These are phyloP conservation scores for Phytopythium sindhum DNA, from an alignment of 352 stramenopile genomes.

Conservation along the genomic window DNA sequence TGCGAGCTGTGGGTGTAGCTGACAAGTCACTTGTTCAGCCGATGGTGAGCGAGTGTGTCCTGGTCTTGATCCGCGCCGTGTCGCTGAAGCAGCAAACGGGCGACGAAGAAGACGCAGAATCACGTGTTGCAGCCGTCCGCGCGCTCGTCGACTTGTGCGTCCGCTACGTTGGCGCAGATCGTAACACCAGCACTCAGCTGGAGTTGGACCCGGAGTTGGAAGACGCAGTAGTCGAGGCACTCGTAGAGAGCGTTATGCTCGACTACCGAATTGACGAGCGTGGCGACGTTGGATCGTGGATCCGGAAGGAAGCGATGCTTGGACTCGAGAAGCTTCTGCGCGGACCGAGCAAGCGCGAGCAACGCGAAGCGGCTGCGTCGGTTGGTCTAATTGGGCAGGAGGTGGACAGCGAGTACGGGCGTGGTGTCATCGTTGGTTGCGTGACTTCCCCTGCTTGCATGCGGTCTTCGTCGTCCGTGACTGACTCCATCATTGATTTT, in stretches of 20 bases:
- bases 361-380: slow-evolving; percentile 25
- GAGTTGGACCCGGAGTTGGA: slow-evolving; percentile 33
- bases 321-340: slow-evolving; percentile 84
- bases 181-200: slow-evolving; percentile 30
- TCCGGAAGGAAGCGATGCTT: slow-evolving; percentile 93
- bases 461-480: not conserved
- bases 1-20: slow-evolving; percentile 39
- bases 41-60: slow-evolving; percentile 21
- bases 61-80: slow-evolving; percentile 40
- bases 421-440: slow-evolving; percentile 35
- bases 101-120: slow-evolving; percentile 93
- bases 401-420: slow-evolving; percentile 37
- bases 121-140: slow-evolving; percentile 91
- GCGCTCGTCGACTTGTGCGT: slow-evolving; percentile 88
- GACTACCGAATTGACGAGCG: slow-evolving; percentile 97
- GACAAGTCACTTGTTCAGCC: slow-evolving; percentile 34
- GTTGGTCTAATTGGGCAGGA: slow-evolving; percentile 28
- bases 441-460: slow-evolving; percentile 16
- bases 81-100: slow-evolving; percentile 38
- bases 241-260: slow-evolving; percentile 83
- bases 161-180: slow-evolving; percentile 16
- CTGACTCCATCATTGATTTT: slow-evolving; percentile 11
- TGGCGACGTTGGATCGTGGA: slow-evolving; percentile 98
- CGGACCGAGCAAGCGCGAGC: slow-evolving; percentile 22
- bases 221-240: slow-evolving; percentile 68